Conservation (phyloP, 2,329 filamentous ascomycete genomes). For the Eutypa lata region DNA sequence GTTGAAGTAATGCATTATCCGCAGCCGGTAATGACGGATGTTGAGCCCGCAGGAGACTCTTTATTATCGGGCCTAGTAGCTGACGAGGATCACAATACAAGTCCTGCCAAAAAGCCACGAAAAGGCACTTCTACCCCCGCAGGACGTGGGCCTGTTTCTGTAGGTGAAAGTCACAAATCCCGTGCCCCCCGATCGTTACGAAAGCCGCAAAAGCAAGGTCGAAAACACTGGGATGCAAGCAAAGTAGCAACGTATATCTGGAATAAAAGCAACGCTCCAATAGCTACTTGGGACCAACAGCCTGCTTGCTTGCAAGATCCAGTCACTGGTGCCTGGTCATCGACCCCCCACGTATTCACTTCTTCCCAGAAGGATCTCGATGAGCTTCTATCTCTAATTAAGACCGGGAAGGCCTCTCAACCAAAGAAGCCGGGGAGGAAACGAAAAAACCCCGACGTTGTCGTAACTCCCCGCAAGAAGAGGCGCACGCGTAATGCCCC, state of each 20-base stretch:
- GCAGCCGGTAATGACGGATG: constrained; percentile 26
- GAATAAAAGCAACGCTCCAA: constrained; percentile 20
- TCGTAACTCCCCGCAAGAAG: background rate
- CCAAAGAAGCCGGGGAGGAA: background rate
- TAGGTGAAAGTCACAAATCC: constrained; percentile 21
- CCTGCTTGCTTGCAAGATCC: constrained; percentile 20
- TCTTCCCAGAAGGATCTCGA: constrained; percentile 9
- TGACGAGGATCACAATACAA: constrained; percentile 13
- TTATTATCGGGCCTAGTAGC: background rate
- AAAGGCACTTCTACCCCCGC: background rate
- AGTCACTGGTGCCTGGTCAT: constrained; percentile 22
- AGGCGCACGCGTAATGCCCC: background rate
- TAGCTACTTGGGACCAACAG: constrained; percentile 18
- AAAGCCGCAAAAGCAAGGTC: constrained; percentile 8
- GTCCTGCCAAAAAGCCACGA: constrained; percentile 14
- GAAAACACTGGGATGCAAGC: constrained; percentile 23
- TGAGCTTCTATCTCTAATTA: constrained; percentile 18
- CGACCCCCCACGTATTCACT: constrained; percentile 10
- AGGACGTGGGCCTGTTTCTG: constrained; percentile 1
- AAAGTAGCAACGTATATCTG: constrained; percentile 25
- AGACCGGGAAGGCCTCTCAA: background rate
- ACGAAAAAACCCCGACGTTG: background rate
- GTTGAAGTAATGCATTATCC: constrained; percentile 25
- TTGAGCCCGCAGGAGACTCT: constrained; percentile 10
- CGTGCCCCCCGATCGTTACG: constrained; percentile 5